Evolutionary conservation across 257 asterid species (phyloP), one percentile per base, ranked within the genome.

Genomic region (Solanum gracilifrons): DNA sequence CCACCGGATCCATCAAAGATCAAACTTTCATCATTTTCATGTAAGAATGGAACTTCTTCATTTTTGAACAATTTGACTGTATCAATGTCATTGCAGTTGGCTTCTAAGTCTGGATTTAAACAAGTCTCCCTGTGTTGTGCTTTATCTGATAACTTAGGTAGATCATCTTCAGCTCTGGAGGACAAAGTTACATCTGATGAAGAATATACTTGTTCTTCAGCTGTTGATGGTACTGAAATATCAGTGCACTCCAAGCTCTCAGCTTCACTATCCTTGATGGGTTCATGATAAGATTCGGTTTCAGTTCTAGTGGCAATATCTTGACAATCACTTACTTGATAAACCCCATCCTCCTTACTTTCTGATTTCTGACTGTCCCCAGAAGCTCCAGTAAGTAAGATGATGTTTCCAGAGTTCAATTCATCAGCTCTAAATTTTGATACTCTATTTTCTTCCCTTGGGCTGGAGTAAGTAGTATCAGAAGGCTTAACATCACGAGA

Each of bases 321-420:
- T 62, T 36, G 82, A 82, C 74, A 64, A 71, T 88, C 90, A 25
- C 58, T 85, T 60, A 46, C 48, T 33, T 58, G 84, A 83, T 89
- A 85, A 88, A 87, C 64, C 88, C 84, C 89, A 18, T 86, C 89
- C 88, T 90, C 82, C 85, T 68, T 93, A 36, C 66, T 85, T 43
- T 86, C 90, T 77, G 41, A 39, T 21, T 90, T 77, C 86, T 84
- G 91, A 85, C 80, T 27, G 32, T 60, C 85, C 41, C 60, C 33
- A 8, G 73, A 83, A 83, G 79, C 68, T 79, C 85, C 92, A 68
- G 37, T 46, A 43, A 29, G 84, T 33, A 31, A 83, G 60, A n/a
- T 25, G 60, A 13, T 27, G 85, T 46, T 79, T 79, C 85, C 39
- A 27, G 66, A 79, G 39, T 16, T 64, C 64, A 18, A 58, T 37